Conservation (phyloP, 2,329 filamentous ascomycete species). For the Furcasterigmium furcatum region DNA sequence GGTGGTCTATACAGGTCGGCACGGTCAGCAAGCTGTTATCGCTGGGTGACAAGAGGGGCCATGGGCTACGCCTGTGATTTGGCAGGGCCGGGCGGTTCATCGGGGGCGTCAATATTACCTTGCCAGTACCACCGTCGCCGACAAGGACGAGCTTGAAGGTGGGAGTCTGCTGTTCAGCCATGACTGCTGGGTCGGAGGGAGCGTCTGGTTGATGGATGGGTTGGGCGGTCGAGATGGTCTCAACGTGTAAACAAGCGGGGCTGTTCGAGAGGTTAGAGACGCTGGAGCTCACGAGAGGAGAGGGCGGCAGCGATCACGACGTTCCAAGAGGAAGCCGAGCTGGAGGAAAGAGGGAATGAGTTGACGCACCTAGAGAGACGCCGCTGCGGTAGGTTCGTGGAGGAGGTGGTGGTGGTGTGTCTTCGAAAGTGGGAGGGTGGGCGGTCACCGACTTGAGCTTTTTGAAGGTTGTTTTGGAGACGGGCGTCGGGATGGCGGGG, state of each 20-base stretch:
- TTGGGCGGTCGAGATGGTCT: conserved; percentile 26
- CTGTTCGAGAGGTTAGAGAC: conserved; percentile 11
- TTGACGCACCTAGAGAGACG: conserved; percentile 1
- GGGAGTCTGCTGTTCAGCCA: conserved; percentile 61
- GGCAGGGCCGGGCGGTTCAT: too few relatives aligned
- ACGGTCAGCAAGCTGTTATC: conserved; percentile 17
- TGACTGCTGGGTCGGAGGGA: conserved; percentile 40
- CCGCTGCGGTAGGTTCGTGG: conserved; percentile 6
- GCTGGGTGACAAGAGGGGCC: not conserved
- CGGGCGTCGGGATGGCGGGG: conserved; percentile 26
- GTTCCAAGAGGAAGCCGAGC: conserved; percentile 1
- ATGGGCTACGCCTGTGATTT: too few relatives aligned
- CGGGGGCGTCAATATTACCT: conserved; percentile 60
- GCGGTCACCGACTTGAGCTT: conserved; percentile 26
- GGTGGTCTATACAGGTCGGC: conserved; percentile 67
- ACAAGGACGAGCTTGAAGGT: conserved; percentile 99
- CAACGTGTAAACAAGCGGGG: conserved; percentile 42
- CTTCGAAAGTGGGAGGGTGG: conserved; percentile 28
- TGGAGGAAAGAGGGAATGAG: not conserved
- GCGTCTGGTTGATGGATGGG: conserved; percentile 16
- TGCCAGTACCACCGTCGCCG: conserved; percentile 98
- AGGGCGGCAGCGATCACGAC: conserved; percentile 11
- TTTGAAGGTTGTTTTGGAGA: conserved; percentile 33
- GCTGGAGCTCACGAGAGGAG: conserved; percentile 8
- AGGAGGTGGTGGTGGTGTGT: conserved; percentile 19